Evolutionary conservation across 306 rosid species (phyloP), one percentile per base, ranked within the genome.

Genomic region (Vigna radiata): DNA sequence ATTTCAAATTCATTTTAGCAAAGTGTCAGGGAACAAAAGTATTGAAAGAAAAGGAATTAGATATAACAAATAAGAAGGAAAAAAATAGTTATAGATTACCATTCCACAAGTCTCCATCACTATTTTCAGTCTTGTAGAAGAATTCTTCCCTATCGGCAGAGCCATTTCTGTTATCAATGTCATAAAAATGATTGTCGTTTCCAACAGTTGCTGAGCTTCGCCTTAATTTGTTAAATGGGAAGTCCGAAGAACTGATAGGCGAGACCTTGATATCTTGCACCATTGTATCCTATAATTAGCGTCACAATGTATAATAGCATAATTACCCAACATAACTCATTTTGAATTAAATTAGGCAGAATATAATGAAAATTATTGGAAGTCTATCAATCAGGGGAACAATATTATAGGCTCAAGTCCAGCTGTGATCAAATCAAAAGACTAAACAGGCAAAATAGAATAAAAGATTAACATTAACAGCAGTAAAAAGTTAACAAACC

Each of bases 211-310:
- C 66, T 54, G 82, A 69, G 62, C 81, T 76, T 48, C 72, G 79
- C 82, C 79, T 86, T 76, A 75, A 64, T 75, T 79, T 80, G 73
- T 85, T 48, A 75, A 82, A 80, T 49, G 95, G 89, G 79, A 85
- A 86, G 66, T 82, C 82, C 66, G 82, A 79, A 49, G 61, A 87
- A 81, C 72, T 74, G 60, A 61, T 60, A 13, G 65, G 78, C 46
- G 89, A 88, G 73, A 58, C 81, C 62, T 73, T 62, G 39, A 76
- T 78, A 85, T 84, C 91, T 74, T 86, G 87, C 88, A 88, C 83
- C 85, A 85, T 77, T 39, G 80, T 61, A 47, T 94, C 98, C 98
- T 94, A 88, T 83, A 89, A 66, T 77, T 68, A 12, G 60, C 58
- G 76, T 9, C 72, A 58, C 77, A 77, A 60, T 81, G 75, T 78